Base-by-base conservation (phyloP, 768 basidiomycete species). In the Auriscalpium microsporum region DNA sequence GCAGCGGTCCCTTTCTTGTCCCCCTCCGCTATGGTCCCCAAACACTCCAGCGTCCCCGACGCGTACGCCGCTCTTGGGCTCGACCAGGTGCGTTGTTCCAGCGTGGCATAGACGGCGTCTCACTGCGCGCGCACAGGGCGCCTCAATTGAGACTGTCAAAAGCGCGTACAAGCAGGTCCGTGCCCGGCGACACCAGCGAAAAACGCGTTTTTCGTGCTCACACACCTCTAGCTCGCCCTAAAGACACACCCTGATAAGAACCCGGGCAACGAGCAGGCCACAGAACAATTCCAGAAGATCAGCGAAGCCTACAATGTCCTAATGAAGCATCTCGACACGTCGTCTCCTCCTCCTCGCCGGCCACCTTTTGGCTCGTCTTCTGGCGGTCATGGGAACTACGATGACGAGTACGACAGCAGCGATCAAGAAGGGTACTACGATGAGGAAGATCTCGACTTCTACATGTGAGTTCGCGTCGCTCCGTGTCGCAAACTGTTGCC, bases 161-260 rank as follows among this genome's bases (percentile, higher is more conserved):
- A 73, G 70, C 49, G 75, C 80, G 9, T 90, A 88, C 73, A 87
- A 79, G 65, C 81, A 85, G 76, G 87, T 81, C 47, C 34, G 45
- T 34, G 8, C 23, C 37, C 21, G 1, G 11, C 14, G 7, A 42
- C 7, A 42, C 11, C 33, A 1, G 45, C 3, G 21, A 11, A 14
- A 28, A 28, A 6, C 23, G 33, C 38, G 8, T 56, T 46, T 40
- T 45, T 53, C 21, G 34, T 36, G 48, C 33, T 48, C 16, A 13
- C 50, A 13, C 21, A 45, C 28, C 46, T 33, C 17, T 53, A 86
- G 81, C 71, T 82, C 52, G 86, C 86, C 5, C 71, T 87, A 21
- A 75, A 75, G 17, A 84, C 81, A 0, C 88, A 90, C 69, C 87
- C 88, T 8, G 87, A 88, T 71, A 89, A 88, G 71, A 88, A 88